Percentiles rank a stretch among this genome's conserved stretches.
These are phyloP conservation scores for Xylariales sp. DNA, from an alignment of 2,329 filamentous ascomycete species.

Conservation along the genomic window DNA sequence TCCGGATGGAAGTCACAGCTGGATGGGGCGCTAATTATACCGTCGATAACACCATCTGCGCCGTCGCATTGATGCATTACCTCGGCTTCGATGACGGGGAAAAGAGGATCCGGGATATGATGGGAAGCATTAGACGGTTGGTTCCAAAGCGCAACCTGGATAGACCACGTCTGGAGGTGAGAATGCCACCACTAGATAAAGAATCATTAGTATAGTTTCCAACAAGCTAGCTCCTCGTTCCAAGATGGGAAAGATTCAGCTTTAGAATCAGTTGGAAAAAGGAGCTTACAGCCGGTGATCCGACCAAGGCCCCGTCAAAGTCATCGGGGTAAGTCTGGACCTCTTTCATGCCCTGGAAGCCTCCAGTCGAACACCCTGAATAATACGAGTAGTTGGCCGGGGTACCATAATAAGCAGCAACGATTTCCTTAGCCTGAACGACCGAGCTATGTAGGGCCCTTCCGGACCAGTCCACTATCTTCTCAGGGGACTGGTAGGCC, in stretches of 20 bases:
- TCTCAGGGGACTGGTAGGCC: slow-evolving; percentile 18
- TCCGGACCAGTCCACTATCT: slow-evolving; percentile 11
- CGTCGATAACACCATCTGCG: slow-evolving; percentile 6
- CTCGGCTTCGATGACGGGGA: slow-evolving; percentile 1
- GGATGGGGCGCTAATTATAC: slow-evolving; percentile 4
- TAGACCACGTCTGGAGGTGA: slow-evolving; percentile 18
- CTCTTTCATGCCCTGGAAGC: slow-evolving; percentile 45
- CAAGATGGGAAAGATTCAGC: too few relatives aligned
- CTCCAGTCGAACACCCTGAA: slow-evolving; percentile 48
- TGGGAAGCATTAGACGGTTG: not conserved
- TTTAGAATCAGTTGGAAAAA: too few relatives aligned
- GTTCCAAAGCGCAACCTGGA: slow-evolving; percentile 3
- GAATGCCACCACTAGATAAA: slow-evolving; percentile 4
- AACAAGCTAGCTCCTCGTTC: too few relatives aligned
- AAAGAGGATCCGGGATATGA: not conserved
- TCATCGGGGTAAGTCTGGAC: slow-evolving; percentile 34
- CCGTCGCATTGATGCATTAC: slow-evolving; percentile 5
- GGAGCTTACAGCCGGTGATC: slow-evolving; percentile 31
- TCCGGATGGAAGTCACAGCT: slow-evolving; percentile 2
- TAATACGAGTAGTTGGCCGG: slow-evolving; percentile 40
- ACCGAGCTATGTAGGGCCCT: slow-evolving; percentile 18
- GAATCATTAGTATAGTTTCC: too few relatives aligned
- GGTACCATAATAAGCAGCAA: slow-evolving; percentile 34
- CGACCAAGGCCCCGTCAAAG: slow-evolving; percentile 42
- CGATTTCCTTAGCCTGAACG: slow-evolving; percentile 36